phyloP scores from a whole-genome alignment of 176 grass and related monocot species.

The Phoenix roebelenii region DNA sequence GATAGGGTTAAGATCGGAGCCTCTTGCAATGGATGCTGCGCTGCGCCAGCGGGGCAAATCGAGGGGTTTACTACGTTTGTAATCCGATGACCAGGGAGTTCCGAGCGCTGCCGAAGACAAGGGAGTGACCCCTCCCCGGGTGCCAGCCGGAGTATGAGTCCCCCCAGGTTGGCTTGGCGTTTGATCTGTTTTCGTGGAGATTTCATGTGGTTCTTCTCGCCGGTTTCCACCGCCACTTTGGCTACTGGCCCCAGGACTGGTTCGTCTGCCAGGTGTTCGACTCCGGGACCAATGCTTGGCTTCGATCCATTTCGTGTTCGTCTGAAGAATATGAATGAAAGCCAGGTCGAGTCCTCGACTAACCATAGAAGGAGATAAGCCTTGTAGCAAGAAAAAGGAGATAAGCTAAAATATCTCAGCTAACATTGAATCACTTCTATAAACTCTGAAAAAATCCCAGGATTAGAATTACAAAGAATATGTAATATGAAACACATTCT shows the following conservation, averaged over 20 bases:
- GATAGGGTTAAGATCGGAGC: conserved; percentile 39
- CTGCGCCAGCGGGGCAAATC: conserved; percentile 31
- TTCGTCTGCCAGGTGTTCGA: conserved; percentile 40
- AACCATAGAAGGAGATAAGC: background rate
- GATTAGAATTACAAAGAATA: too few species aligned
- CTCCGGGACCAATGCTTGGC: conserved; percentile 29
- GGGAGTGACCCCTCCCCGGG: conserved; percentile 30
- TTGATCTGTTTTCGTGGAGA: conserved; percentile 26
- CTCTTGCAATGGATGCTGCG: conserved; percentile 33
- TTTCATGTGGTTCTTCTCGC: conserved; percentile 37
- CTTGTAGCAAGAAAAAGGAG: too few species aligned
- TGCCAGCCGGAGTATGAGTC: conserved; percentile 39
- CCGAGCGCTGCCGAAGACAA: conserved; percentile 28
- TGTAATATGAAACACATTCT: too few species aligned
- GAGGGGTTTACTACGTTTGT: conserved; percentile 34
- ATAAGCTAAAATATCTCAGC: too few species aligned
- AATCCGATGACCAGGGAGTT: conserved; percentile 42
- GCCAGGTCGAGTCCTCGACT: conserved; percentile 25
- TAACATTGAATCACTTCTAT: too few species aligned
- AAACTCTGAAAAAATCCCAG: too few species aligned
- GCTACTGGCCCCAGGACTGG: conserved; percentile 21
- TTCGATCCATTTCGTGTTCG: conserved; percentile 23
- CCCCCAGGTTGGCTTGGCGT: conserved; percentile 26
- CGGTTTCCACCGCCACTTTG: conserved; percentile 32
- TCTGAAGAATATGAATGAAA: conserved; percentile 35